A percentile compares a stretch with the other conserved stretches of the same genome.
Conservation (phyloP, 768 basidiomycete species). For the Lepiota brunneoincarnata region DNA sequence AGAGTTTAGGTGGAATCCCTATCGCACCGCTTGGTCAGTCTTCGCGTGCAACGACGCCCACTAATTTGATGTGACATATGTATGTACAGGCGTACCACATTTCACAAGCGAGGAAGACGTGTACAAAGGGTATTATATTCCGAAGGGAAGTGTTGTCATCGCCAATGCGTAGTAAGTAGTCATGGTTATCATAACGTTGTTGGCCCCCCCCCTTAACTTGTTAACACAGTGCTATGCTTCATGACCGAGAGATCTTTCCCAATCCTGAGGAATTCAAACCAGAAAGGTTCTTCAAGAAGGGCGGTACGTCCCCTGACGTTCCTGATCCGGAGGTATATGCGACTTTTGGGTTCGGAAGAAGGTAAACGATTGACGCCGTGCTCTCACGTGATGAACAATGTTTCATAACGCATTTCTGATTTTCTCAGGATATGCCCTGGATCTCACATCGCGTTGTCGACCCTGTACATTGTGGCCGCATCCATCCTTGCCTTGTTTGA, state of each 20-base stretch:
- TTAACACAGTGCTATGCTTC: conserved; percentile 19
- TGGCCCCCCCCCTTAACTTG: not conserved
- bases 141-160: conserved; percentile 10
- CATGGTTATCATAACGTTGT: not conserved
- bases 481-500: conserved; percentile 17
- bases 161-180: conserved; percentile 5
- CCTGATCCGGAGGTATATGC: conserved; percentile 19
- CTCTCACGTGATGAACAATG: too few relatives aligned
- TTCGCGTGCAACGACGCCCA: too few relatives aligned
- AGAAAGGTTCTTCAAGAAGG: conserved; percentile 17
- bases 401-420: too few relatives aligned
- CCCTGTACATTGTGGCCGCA: conserved; percentile 5
- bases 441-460: not conserved
- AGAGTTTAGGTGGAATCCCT: not conserved
- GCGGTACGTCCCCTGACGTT: conserved; percentile 18
- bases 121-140: conserved; percentile 12
- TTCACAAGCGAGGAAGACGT: conserved; percentile 1
- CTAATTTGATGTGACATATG: too few relatives aligned
- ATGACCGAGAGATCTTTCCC: conserved; percentile 17
- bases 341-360: conserved; percentile 28
- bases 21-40: not conserved
- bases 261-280: conserved; percentile 20
- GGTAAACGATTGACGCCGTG: conserved; percentile 10
- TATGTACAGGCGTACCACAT: conserved; percentile 2
- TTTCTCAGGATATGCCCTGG: conserved; percentile 10